These are phyloP conservation scores for Pontederia crassipes DNA, from an alignment of 176 grass and related monocot genomes.

Conservation along the genomic window DNA sequence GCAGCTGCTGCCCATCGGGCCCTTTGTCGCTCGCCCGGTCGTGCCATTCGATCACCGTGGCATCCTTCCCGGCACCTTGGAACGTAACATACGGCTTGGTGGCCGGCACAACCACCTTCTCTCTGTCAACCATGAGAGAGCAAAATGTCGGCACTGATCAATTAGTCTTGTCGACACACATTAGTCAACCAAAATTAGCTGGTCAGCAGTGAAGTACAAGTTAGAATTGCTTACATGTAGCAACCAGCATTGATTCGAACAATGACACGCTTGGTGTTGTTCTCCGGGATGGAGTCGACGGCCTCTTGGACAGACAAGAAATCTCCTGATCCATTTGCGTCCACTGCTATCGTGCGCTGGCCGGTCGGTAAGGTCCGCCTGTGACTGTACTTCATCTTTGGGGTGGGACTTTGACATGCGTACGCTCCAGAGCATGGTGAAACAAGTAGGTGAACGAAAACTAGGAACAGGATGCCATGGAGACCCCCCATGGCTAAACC, in stretches of 20 bases:
- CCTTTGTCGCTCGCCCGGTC: slow-evolving; percentile 73
- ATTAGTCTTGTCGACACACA: too few species aligned
- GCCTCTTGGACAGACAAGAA: slow-evolving; percentile 85
- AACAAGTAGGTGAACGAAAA: too few species aligned
- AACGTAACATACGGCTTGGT: slow-evolving; percentile 83
- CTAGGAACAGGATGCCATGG: too few species aligned
- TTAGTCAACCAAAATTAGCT: background rate
- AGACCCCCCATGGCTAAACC: too few species aligned
- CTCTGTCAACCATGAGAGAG: slow-evolving; percentile 23
- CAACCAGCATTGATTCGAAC: slow-evolving; percentile 72
- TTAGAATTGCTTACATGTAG: slow-evolving; percentile 44
- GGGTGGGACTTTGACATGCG: too few species aligned
- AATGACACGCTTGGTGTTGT: slow-evolving; percentile 58
- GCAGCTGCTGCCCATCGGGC: slow-evolving; percentile 67
- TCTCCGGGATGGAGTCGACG: slow-evolving; percentile 60
- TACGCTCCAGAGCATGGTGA: too few species aligned
- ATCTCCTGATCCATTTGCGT: slow-evolving; percentile 69
- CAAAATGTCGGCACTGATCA: too few species aligned
- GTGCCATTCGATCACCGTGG: slow-evolving; percentile 85
- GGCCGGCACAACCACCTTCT: slow-evolving; percentile 82
- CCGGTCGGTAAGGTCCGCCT: slow-evolving; percentile 42
- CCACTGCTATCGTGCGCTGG: slow-evolving; percentile 47
- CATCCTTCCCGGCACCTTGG: slow-evolving; percentile 64
- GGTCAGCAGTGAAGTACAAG: background rate
- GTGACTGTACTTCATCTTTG: slow-evolving; percentile 19